These are phyloP conservation scores for Capronia epimyces DNA, from an alignment of 2,329 filamentous ascomycete species.

Conservation along the genomic window DNA sequence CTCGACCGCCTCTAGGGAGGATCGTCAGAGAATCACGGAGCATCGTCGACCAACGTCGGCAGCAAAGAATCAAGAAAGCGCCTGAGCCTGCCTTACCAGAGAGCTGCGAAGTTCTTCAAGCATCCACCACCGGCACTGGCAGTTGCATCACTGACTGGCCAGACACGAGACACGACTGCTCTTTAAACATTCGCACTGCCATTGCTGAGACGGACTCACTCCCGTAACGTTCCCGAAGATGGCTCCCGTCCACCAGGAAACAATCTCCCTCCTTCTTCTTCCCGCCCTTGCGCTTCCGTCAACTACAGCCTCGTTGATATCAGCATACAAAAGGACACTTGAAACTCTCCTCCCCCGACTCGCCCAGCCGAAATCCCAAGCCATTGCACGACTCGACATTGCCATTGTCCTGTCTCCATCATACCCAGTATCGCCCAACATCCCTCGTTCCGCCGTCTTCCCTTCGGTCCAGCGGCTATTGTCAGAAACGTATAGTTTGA, in stretches of 20 bases:
- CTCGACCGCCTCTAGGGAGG: too few relatives aligned
- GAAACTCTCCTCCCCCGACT: slow-evolving; percentile 23
- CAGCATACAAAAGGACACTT: slow-evolving; percentile 23
- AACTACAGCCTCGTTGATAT: slow-evolving; percentile 11
- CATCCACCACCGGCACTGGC: not conserved
- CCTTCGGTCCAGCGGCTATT: slow-evolving; percentile 58
- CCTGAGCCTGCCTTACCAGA: too few relatives aligned
- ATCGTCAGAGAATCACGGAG: too few relatives aligned
- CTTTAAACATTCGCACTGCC: too few relatives aligned
- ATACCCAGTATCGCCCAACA: slow-evolving; percentile 10
- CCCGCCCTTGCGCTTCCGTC: slow-evolving; percentile 16
- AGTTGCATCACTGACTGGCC: too few relatives aligned
- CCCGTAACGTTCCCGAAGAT: too few relatives aligned
- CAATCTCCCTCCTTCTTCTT: slow-evolving; percentile 18
- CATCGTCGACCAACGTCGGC: too few relatives aligned
- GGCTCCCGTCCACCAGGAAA: slow-evolving; percentile 5
- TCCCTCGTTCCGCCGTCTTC: slow-evolving; percentile 21
- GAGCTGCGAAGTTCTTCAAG: not conserved
- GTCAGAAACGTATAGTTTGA: slow-evolving; percentile 70
- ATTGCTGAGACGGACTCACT: too few relatives aligned
- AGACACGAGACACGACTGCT: too few relatives aligned
- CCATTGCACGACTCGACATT: slow-evolving; percentile 18
- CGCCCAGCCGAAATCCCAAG: slow-evolving; percentile 2
- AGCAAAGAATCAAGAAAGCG: too few relatives aligned
- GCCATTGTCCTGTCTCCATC: slow-evolving; percentile 16